Evolutionary conservation across 2,329 filamentous ascomycete species (phyloP).

Genomic region (Lecanosticta acicola): DNA sequence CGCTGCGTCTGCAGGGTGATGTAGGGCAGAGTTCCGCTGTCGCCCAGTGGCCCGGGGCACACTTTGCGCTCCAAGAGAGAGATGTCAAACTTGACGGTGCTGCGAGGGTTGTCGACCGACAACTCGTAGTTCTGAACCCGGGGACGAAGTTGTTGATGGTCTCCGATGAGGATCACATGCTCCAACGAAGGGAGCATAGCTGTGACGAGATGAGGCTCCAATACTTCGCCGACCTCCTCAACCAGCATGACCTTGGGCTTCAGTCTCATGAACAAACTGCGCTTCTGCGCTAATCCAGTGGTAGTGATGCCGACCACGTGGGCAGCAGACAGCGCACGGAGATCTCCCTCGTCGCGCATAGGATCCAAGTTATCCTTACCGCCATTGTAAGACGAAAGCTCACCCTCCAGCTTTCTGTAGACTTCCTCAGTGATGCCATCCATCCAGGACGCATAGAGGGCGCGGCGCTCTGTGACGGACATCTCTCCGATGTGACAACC

Average conservation of each 20-base stretch:
- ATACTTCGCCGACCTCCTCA: slow-evolving; percentile 64
- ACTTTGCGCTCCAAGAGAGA: slow-evolving; percentile 62
- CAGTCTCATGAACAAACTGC: slow-evolving; percentile 51
- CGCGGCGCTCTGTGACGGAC: slow-evolving; percentile 10
- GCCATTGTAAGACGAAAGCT: slow-evolving; percentile 5
- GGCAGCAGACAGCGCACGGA: slow-evolving; percentile 38
- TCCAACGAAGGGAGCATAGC: slow-evolving; percentile 55
- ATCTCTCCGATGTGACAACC: background rate
- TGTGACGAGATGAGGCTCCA: slow-evolving; percentile 59
- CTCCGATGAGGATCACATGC: slow-evolving; percentile 59
- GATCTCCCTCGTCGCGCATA: slow-evolving; percentile 33
- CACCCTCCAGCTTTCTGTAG: slow-evolving; percentile 7
- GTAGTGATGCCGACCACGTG: slow-evolving; percentile 57
- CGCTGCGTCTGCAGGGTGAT: slow-evolving; percentile 52
- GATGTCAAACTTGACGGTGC: slow-evolving; percentile 51
- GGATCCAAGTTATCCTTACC: slow-evolving; percentile 1
- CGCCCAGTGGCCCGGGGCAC: slow-evolving; percentile 41
- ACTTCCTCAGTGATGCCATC: slow-evolving; percentile 10
- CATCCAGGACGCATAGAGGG: background rate
- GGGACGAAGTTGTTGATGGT: slow-evolving; percentile 58
- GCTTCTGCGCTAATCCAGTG: slow-evolving; percentile 51
- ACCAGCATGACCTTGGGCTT: slow-evolving; percentile 24
- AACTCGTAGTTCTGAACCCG: slow-evolving; percentile 53
- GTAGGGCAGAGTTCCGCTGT: slow-evolving; percentile 16
- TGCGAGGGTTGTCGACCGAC: slow-evolving; percentile 46